Percentiles rank a stretch among this genome's conserved stretches.
Conservation (phyloP, 176 grass and related monocot species). For the Echinochloa phyllopogon region DNA sequence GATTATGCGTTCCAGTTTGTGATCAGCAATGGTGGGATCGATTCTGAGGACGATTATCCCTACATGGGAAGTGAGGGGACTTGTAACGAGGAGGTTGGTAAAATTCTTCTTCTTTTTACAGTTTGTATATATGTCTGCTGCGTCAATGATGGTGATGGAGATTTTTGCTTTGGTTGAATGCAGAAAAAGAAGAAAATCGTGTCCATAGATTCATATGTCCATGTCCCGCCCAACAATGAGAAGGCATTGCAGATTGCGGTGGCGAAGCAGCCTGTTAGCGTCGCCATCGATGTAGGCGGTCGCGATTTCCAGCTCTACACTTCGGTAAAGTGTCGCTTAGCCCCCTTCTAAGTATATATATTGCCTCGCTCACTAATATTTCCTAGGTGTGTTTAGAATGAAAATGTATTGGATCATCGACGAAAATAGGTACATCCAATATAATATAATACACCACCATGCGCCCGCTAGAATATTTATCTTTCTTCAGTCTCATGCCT, state of each 20-base stretch:
- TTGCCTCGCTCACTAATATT: too few relatives aligned
- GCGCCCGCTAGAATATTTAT: too few relatives aligned
- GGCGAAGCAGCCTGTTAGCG: conserved; percentile 58
- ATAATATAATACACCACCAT: too few relatives aligned
- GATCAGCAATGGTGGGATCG: background rate
- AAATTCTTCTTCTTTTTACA: too few relatives aligned
- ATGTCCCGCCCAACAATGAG: conserved; percentile 23
- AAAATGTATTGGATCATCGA: too few relatives aligned
- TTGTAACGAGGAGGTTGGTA: background rate
- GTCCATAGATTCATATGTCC: background rate
- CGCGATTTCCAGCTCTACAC: conserved; percentile 48
- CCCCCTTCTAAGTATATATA: background rate
- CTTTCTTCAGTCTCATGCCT: too few relatives aligned
- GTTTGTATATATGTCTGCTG: too few relatives aligned
- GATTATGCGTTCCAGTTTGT: background rate
- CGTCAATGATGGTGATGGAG: background rate
- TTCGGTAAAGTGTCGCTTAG: conserved; percentile 37
- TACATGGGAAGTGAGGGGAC: background rate
- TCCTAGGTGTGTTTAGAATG: too few relatives aligned
- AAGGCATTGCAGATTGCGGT: conserved; percentile 45
- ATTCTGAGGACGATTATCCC: background rate
- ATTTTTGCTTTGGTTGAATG: background rate
- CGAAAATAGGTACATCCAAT: too few relatives aligned
- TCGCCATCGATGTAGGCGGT: conserved; percentile 55
- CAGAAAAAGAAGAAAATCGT: background rate